Evolutionary conservation across 345 rosid species (phyloP), one percentile per base, ranked within the genome.

Genomic region (Hypericum androsaemum): DNA sequence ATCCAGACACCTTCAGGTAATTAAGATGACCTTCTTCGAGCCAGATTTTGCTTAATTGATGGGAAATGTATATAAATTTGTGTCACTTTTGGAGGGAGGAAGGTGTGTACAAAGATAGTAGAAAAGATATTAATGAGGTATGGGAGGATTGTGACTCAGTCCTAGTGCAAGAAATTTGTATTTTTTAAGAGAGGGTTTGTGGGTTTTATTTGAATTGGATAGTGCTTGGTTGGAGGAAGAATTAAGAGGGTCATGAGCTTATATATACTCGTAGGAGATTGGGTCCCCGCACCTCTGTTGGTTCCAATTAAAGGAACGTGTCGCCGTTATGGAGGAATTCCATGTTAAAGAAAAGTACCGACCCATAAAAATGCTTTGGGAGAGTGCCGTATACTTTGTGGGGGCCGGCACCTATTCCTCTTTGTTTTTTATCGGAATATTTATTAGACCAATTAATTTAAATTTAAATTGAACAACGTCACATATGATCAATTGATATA

Each of bases 151-250:
- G n/a, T n/a, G n/a, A n/a, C n/a, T n/a, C n/a, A n/a, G n/a, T n/a
- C n/a, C n/a, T n/a, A n/a, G n/a, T n/a, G n/a, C n/a, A n/a, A n/a
- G n/a, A n/a, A n/a, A n/a, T n/a, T n/a, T n/a, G n/a, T n/a, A n/a
- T n/a, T n/a, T n/a, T n/a, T n/a, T n/a, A 70, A 54, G 79, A 73
- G 59, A 87, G 72, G 51, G 92, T 74, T 41, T 68, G 75, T 60
- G 78, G 69, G 63, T 76, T 84, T 66, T 81, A 80, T 95, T 82
- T 84, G 55, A 12, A 56, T 52, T 63, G 59, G 35, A 61, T 37
- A 55, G 41, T 45, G 35, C 58, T 46, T n/a, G 56, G 55, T 32
- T 56, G 64, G 62, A 14, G 55, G 61, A 16, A 43, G 48, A 44
- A 43, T 5, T 12, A n/a, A 28, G 15, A 43, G 7, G 37, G 12